A percentile compares a stretch with the other conserved stretches of the same genome.
Evolutionary conservation across 495 filamentous ascomycete species (phyloP).

Genomic region (Penicillium desertorum): DNA sequence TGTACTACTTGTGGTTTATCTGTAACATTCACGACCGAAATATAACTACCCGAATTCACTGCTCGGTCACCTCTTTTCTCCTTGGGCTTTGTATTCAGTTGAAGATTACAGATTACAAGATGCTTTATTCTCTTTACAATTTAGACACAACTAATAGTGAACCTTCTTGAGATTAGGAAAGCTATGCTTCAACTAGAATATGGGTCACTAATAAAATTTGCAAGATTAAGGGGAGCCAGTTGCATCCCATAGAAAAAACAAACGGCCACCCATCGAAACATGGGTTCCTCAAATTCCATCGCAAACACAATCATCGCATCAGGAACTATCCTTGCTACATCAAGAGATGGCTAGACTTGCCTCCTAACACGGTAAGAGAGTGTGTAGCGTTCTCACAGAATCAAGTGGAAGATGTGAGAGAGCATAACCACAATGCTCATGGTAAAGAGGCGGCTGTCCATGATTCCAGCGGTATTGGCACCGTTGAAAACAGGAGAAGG

Average conservation of each 20-base stretch:
- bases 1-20: background rate
- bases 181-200: conserved; percentile 11
- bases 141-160: background rate
- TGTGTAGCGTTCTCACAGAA: background rate
- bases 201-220: conserved; percentile 9
- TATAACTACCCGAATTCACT: background rate
- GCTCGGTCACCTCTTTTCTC: background rate
- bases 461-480: conserved; percentile 1
- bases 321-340: conserved; percentile 1
- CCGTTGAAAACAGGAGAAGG: conserved; percentile 10
- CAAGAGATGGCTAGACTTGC: conserved; percentile 5
- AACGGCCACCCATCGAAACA: background rate
- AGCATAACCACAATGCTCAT: conserved; percentile 5
- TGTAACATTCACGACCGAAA: background rate
- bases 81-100: background rate
- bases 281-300: background rate
- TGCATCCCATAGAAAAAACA: conserved; percentile 5
- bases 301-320: background rate
- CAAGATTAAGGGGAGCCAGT: conserved; percentile 8
- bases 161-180: conserved; percentile 3
- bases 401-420: background rate
- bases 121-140: background rate
- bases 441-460: conserved; percentile 1
- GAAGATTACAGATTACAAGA: background rate
- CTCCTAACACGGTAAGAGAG: background rate